Evolutionary conservation across 139 green algal genomes (phyloP).

Genomic region (Coelastrella sp.): DNA sequence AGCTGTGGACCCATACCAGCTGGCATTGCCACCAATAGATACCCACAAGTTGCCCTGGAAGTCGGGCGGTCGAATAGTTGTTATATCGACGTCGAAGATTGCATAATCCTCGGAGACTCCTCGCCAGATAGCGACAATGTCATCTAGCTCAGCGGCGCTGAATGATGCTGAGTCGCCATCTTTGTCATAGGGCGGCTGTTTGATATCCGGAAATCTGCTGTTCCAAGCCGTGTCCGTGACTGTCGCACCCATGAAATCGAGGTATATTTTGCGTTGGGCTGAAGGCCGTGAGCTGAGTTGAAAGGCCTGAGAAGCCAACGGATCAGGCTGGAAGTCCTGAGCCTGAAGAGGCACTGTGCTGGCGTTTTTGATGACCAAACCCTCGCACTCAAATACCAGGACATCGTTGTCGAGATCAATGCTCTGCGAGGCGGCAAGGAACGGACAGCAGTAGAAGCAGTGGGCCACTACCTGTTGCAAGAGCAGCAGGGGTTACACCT

Average conservation of each 20-base stretch:
- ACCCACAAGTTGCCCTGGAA: background rate
- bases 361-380: background rate
- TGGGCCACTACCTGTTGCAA: background rate
- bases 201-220: background rate
- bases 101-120: constrained; percentile 13
- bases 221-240: constrained; percentile 4
- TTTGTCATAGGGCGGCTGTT: background rate
- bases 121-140: constrained; percentile 26
- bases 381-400: background rate
- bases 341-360: background rate
- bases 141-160: background rate
- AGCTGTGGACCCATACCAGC: background rate
- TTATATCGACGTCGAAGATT: constrained; percentile 22
- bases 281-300: background rate
- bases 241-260: background rate
- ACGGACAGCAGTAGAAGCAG: background rate
- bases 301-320: background rate
- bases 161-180: background rate
- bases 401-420: constrained; percentile 11
- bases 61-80: background rate
- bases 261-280: background rate
- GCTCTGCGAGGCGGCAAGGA: background rate
- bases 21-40: constrained; percentile 1
- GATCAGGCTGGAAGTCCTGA: background rate
- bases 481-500: background rate